phyloP scores from a whole-genome alignment of 2,329 filamentous ascomycete genomes.

The Hortaea werneckii region DNA sequence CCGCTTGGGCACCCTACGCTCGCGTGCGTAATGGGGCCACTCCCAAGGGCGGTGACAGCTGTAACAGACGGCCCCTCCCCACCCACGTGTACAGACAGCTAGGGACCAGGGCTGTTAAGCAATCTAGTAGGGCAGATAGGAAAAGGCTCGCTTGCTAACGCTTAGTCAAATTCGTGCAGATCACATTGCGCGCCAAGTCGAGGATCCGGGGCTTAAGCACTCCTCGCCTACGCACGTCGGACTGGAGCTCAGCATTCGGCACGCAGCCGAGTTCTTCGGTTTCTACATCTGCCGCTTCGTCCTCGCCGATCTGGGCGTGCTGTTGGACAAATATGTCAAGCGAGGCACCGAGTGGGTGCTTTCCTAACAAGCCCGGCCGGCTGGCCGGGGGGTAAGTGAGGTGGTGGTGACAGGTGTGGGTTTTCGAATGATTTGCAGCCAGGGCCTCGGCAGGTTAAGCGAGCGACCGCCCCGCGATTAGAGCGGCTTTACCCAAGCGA shows the following conservation, averaged over 20 bases:
- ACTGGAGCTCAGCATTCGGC: conserved; percentile 81
- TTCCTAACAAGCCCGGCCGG: conserved; percentile 29
- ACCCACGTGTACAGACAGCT: too few species aligned
- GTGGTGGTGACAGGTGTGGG: not conserved
- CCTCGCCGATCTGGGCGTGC: conserved; percentile 68
- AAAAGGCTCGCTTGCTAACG: not conserved
- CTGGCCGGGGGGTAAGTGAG: not conserved
- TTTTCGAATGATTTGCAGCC: not conserved
- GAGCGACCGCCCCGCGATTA: too few species aligned
- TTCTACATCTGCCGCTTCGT: conserved; percentile 96
- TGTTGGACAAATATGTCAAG: conserved; percentile 97
- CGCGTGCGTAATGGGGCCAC: too few species aligned
- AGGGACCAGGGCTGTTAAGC: too few species aligned
- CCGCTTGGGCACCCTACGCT: not conserved
- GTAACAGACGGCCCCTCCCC: too few species aligned
- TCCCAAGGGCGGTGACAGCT: too few species aligned
- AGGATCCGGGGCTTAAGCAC: conserved; percentile 84
- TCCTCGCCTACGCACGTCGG: conserved; percentile 92
- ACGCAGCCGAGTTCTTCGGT: conserved; percentile 94
- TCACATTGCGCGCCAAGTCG: conserved; percentile 90
- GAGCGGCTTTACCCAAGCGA: too few species aligned
- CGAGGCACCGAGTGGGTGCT: conserved; percentile 86
- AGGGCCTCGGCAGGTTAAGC: too few species aligned
- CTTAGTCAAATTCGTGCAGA: conserved; percentile 42
- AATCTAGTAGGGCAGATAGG: not conserved